Evolutionary conservation across 331 rosid genomes (phyloP), one percentile per base, ranked within the genome.

Genomic region (Acacia concinna): DNA sequence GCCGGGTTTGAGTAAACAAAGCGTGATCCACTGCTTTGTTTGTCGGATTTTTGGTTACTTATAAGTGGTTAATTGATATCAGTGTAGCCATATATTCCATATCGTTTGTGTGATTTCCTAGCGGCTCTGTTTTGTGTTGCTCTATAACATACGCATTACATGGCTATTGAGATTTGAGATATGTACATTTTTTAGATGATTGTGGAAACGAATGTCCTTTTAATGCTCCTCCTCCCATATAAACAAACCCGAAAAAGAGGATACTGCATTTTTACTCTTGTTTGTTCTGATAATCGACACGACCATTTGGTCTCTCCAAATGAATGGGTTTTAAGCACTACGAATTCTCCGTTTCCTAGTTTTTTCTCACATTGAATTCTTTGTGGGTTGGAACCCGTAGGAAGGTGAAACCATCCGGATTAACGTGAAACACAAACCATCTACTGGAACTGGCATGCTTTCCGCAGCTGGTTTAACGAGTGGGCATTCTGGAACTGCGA

Each of bases 391-490:
- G 75, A 44, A 27, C 46, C n/a, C 77, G 65, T 75, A 96, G 99
- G 99, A 93, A 77, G 99, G 99, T 59, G 99, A 96, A 84, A 96
- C 99, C 66, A 96, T 96, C 66, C 86, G 97, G 89, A 96, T 96
- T 82, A 96, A 88, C 82, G 99, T 96, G 85, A 96, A 96, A 87
- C 92, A 75, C 57, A 96, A 96, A 83, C 80, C 86, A 60, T 71
- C 97, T 49, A 31, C 93, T 51, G 99, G 99, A 84, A 75, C 97
- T 34, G 99, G 99, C 76, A 96, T 96, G 99, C 86, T 96, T 68
- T 96, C 99, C 3, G 89, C 99, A 15, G 98, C 98, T 46, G 98
- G 97, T 44, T 68, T 91, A 68, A 70, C 97, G 8, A 91, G 88
- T 13, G 85, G 74, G 9, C 54, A 62, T 74, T 38, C 90, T 40